Base-by-base conservation (phyloP, 2,329 filamentous ascomycete genomes). In the Colletotrichum cuscutae region DNA sequence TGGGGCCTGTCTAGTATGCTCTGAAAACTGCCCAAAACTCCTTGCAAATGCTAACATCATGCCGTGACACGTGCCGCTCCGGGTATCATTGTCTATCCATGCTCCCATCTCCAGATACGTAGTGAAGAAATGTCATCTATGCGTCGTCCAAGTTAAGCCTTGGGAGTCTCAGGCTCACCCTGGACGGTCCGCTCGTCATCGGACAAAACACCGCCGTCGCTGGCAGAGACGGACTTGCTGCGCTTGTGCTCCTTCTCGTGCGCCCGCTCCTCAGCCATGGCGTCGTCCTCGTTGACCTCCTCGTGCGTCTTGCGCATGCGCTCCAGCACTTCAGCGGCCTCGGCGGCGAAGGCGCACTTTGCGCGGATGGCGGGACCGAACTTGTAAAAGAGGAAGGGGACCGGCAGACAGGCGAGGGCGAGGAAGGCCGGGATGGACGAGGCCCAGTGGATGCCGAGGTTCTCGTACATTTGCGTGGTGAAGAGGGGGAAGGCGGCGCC, bases 371-470 rank as follows among this genome's bases (percentile, higher is more conserved):
- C 56, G 3, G 81, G 81, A 26, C 89, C 89, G 79, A 94, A 94
- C 76, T 88, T 91, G 84, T 93, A 94, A 81, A 96, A 94, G 19
- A 96, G 80, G 81, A 93, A 92, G 0, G 94, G 93, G 78, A 94
- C 92, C 0, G 94, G 93, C 22, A 94, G 84, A 81, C 93, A 95
- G 12, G 87, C 88, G 4, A 95, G 80, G 0, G 93, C 89, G 4
- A 96, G 84, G 83, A 96, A 95, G 0, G 91, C 94, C 0, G 93
- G 93, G 15, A 96, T 84, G 0, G 89, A 90, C 42, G 88, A 90
- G 1, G 92, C 94, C 94, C 93, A 95, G 83, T 95, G 92, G 68
- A 93, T 91, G 60, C 93, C 92, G 2, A 93, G 85, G 68, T 86
- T 83, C 3, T 84, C 46, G 78, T 89, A 90, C 87, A 90, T 89